phyloP scores from a whole-genome alignment of 352 stramenopile species.

The Stramenopiles sp. region DNA sequence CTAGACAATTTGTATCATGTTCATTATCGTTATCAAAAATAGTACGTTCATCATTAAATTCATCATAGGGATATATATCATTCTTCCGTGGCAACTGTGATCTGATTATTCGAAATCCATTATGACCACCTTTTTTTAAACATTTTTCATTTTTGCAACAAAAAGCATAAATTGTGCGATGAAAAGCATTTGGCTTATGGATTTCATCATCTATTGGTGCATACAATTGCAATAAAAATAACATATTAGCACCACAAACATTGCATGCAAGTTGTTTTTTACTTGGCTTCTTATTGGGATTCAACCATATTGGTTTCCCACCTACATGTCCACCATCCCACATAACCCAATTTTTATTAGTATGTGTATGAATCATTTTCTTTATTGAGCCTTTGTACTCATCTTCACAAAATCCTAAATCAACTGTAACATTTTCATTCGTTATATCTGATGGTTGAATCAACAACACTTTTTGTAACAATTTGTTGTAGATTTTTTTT shows the following conservation, averaged over 20 bases:
- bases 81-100: conserved; percentile 63
- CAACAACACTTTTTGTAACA: not conserved
- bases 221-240: conserved; percentile 72
- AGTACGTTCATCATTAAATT: conserved; percentile 37
- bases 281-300: conserved; percentile 30
- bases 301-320: conserved; percentile 58
- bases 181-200: conserved; percentile 44
- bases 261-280: conserved; percentile 30
- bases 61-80: conserved; percentile 63
- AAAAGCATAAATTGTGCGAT: conserved; percentile 76
- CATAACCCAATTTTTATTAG: conserved; percentile 39
- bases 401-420: not conserved
- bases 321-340: conserved; percentile 79
- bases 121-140: conserved; percentile 13
- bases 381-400: not conserved
- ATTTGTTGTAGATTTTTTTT: not conserved
- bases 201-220: conserved; percentile 56
- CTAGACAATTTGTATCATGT: conserved; percentile 24
- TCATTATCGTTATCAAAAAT: conserved; percentile 40
- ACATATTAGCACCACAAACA: conserved; percentile 30
- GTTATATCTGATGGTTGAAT: not conserved
- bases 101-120: conserved; percentile 42
- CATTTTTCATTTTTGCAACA: conserved; percentile 48
- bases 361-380: not conserved
- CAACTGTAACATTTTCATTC: not conserved